Conservation (phyloP, 805 yeast species). For the Suhomyces kilbournensis region DNA sequence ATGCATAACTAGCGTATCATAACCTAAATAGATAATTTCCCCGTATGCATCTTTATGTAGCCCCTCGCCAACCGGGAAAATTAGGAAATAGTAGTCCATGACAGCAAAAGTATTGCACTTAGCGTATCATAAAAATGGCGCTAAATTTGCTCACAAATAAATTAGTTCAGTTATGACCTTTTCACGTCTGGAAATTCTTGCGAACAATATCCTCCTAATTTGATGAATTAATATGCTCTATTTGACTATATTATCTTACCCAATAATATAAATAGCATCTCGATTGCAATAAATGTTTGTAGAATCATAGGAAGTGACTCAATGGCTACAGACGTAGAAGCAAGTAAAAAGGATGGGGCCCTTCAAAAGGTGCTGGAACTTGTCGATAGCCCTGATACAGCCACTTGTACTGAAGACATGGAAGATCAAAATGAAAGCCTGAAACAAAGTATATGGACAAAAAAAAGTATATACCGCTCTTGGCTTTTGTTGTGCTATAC, state of each 20-base stretch:
- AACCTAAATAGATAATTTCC: neutral
- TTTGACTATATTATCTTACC: too few relatives aligned
- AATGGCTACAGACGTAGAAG: neutral
- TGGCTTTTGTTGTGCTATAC: slow-evolving; percentile 40
- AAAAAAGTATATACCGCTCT: slow-evolving; percentile 19
- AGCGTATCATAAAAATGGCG: neutral
- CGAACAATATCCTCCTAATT: neutral
- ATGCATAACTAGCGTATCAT: neutral
- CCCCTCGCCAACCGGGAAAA: neutral
- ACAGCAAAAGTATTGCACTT: neutral
- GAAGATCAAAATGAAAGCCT: slow-evolving; percentile 1
- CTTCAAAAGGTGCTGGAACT: neutral
- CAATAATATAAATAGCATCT: neutral
- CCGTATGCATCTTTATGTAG: neutral
- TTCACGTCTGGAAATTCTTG: neutral
- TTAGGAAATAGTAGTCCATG: neutral
- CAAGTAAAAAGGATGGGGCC: neutral
- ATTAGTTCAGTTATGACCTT: neutral
- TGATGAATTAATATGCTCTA: neutral
- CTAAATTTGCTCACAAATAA: neutral
- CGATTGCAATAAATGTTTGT: neutral
- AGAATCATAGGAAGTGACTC: neutral
- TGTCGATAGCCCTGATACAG: neutral
- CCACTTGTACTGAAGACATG: neutral
- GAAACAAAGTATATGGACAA: slow-evolving; percentile 13